These are phyloP conservation scores for Aaosphaeria pasadenensis DNA, from an alignment of 2,329 filamentous ascomycete genomes.

Conservation along the genomic window DNA sequence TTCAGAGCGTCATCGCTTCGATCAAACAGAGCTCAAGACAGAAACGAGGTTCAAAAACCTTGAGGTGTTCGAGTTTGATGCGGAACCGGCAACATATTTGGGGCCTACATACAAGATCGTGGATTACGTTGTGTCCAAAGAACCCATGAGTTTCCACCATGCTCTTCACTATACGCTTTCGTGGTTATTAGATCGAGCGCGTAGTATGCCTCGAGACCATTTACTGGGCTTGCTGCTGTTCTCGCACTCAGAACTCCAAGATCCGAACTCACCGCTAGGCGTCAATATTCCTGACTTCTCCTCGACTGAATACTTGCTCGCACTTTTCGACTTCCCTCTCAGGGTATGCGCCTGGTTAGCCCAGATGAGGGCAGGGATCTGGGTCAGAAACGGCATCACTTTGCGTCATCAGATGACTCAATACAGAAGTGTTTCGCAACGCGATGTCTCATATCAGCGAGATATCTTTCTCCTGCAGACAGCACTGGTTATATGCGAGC, in stretches of 20 bases:
- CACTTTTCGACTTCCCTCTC: conserved; percentile 88
- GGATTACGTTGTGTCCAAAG: conserved; percentile 82
- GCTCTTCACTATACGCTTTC: conserved; percentile 94
- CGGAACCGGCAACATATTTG: conserved; percentile 23
- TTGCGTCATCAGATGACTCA: conserved; percentile 91
- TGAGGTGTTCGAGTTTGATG: conserved; percentile 76
- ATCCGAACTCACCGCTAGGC: conserved; percentile 59
- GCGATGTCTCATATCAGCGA: conserved; percentile 90
- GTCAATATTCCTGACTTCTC: conserved; percentile 57
- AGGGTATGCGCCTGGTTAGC: conserved; percentile 94
- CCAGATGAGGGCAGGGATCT: conserved; percentile 98
- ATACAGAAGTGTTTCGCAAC: conserved; percentile 82
- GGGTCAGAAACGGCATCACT: conserved; percentile 96
- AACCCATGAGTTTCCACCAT: conserved; percentile 95
- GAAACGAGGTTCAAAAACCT: conserved; percentile 79
- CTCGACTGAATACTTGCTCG: conserved; percentile 77
- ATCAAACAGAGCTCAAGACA: conserved; percentile 82
- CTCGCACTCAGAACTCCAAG: conserved; percentile 66
- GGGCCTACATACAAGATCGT: conserved; percentile 59
- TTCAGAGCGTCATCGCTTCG: conserved; percentile 81
- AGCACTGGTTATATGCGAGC: conserved; percentile 81
- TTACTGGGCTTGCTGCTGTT: conserved; percentile 70
- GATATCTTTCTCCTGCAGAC: conserved; percentile 94
- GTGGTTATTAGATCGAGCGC: conserved; percentile 89
- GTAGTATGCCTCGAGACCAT: conserved; percentile 66